Base-by-base conservation (phyloP, 192 early-diverging fungal genomes). In the Backusella luteola region DNA sequence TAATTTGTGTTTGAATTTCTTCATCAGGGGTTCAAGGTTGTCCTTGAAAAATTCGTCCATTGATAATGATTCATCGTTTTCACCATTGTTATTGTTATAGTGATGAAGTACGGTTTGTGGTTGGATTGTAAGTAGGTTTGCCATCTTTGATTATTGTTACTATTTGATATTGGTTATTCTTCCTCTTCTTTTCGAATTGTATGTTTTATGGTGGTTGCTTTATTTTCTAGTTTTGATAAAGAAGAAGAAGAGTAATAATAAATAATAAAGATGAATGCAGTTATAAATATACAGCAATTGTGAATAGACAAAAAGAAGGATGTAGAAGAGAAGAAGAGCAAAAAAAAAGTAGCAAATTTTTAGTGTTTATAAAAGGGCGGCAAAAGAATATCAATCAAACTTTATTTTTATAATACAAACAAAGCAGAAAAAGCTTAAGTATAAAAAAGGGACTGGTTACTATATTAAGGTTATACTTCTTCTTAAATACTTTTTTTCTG, bases 11-110 rank as follows among this genome's bases (percentile, higher is more conserved):
- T 77, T 81, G 53, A 81, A 70, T 21, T 74, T 77, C 6, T 75
- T 76, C 46, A 81, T 26, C 26, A 81, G 66, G 11, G 80, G 80
- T 59, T 56, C 44, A 4, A 81, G 73, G 2, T 73, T 66, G 11
- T 81, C 69, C 41, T 69, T 73, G 32, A 81, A 70, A 59, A 81
- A 77, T 29, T 75, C 69, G 26, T 81, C 80, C 17, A 81, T 44
- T 32, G 75, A 73, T 1, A 59, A 36, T 21, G 69, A 76, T 21
- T 81, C 76, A 11, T 63, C 56, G 26, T 63, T 63, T 29, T 63
- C 56, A 29, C 23, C 23, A 63, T 63, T 63, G 8, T 4, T 63
- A 11, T 23, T 29, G 56, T 29, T 63, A 29, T 63, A 63, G 46
- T 74, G 46, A 44, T 63, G 72, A 8, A 74, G 56, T 4, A 38